Base-by-base conservation (phyloP, 139 green algal genomes). In the Yamagishiella unicocca region DNA sequence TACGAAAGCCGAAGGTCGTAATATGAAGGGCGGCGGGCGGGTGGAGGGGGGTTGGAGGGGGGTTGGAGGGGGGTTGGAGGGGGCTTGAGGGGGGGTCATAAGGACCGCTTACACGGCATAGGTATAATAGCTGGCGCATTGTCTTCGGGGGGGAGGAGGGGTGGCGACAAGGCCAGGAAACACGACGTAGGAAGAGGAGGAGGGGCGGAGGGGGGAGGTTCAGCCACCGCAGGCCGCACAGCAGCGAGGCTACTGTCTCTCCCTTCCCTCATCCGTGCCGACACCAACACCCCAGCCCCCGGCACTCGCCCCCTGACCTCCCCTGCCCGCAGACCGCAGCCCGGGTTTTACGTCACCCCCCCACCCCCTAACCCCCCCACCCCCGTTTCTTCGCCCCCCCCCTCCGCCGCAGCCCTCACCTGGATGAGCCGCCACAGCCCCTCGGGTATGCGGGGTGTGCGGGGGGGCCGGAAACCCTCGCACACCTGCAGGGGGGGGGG, bases 381-480 rank as follows among this genome's bases (percentile, higher is more conserved):
- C 5, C n/a, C n/a, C n/a, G 14, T 40, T 71, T 24, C n/a, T 12
- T 33, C 6, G 3, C 22, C 27, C 19, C 37, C 6, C 21, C 5
- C 29, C 9, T 37, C 9, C 8, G 9, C 29, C 4, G 21, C 22
- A 1, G 21, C 19, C 22, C 76, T 0, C 55, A 84, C 77, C 77
- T 74, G 14, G 0, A 84, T 84, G 1, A 84, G 77, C 25, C 42
- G 55, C 77, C 77, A 84, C 55, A 45, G 55, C n/a, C 24, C 27
- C 35, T 84, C 77, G 7, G 77, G 77, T 10, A 84, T 84, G 55
- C 77, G 77, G 5, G 77, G 27, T 25, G 73, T 14, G 38, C 55
- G 77, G 25, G 77, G 77, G 21, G 77, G 77, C 5, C 77, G 77
- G 54, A 84, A 84, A 37, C 77, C 76, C 54, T 72, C 54, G 27